These are phyloP conservation scores for Fusarium heterosporum DNA, from an alignment of 2,329 filamentous ascomycete species.

Conservation along the genomic window DNA sequence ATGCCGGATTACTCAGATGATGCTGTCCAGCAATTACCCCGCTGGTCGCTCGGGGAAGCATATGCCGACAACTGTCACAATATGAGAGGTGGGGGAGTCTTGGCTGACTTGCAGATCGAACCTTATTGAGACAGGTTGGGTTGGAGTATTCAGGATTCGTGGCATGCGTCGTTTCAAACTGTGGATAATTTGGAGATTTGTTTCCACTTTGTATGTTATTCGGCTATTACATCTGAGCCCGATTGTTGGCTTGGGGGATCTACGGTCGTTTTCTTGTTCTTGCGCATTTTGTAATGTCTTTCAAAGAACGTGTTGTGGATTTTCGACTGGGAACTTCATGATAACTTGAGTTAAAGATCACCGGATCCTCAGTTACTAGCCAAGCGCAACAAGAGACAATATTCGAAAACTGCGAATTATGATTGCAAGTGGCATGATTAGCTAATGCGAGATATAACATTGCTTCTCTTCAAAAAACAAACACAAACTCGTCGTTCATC, in stretches of 20 bases:
- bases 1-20: constrained; percentile 18
- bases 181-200: constrained; percentile 4
- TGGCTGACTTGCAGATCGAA: constrained; percentile 28
- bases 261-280: neutral
- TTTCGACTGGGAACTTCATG: neutral
- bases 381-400: too few species aligned
- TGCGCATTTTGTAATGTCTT: neutral
- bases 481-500: constrained; percentile 40
- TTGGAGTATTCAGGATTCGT: constrained; percentile 17
- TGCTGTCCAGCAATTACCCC: constrained; percentile 12
- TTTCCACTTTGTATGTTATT: constrained; percentile 9
- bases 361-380: too few species aligned
- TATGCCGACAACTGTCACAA: constrained; percentile 27
- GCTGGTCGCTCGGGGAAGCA: constrained; percentile 20
- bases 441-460: too few species aligned
- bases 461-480: constrained; percentile 24
- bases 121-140: constrained; percentile 14
- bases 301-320: neutral
- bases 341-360: neutral
- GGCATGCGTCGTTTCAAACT: neutral
- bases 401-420: too few species aligned
- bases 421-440: too few species aligned
- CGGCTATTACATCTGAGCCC: constrained; percentile 6
- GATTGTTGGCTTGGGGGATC: neutral
- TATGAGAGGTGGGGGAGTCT: constrained; percentile 20